Conservation (phyloP, 2,329 filamentous ascomycete species). For the Didymella segeticola region DNA sequence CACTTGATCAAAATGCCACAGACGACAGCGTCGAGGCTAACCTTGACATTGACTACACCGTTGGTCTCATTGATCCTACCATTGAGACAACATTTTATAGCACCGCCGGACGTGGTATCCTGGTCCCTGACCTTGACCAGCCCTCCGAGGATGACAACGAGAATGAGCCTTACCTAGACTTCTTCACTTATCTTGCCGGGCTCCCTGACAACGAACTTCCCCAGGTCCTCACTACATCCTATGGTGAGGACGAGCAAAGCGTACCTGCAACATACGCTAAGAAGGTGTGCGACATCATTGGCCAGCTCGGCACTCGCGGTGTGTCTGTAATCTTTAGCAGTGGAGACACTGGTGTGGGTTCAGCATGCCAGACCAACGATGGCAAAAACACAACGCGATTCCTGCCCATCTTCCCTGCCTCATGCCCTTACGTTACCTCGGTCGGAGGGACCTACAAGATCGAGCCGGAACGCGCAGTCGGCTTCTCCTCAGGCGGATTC, state of each 20-base stretch:
- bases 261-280: constrained; percentile 47
- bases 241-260: constrained; percentile 51
- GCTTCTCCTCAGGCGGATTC: constrained; percentile 55
- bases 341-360: constrained; percentile 51
- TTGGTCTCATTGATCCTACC: constrained; percentile 51
- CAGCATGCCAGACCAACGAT: constrained; percentile 55
- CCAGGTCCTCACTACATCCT: constrained; percentile 48
- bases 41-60: constrained; percentile 58
- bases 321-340: constrained; percentile 50
- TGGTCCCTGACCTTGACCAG: constrained; percentile 58
- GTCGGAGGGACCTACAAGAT: constrained; percentile 53
- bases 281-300: constrained; percentile 50
- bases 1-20: constrained; percentile 44
- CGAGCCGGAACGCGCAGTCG: constrained; percentile 49
- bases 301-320: constrained; percentile 49
- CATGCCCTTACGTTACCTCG: constrained; percentile 57
- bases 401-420: constrained; percentile 54
- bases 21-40: constrained; percentile 57
- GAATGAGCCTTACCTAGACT: constrained; percentile 57
- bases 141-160: constrained; percentile 50
- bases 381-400: constrained; percentile 54
- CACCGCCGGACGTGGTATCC: constrained; percentile 54
- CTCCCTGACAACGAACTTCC: constrained; percentile 46
- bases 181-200: constrained; percentile 46
- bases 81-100: constrained; percentile 56